These are phyloP conservation scores for Plasmodium blacklocki DNA, from an alignment of 169 alveolate species.

Conservation along the genomic window DNA sequence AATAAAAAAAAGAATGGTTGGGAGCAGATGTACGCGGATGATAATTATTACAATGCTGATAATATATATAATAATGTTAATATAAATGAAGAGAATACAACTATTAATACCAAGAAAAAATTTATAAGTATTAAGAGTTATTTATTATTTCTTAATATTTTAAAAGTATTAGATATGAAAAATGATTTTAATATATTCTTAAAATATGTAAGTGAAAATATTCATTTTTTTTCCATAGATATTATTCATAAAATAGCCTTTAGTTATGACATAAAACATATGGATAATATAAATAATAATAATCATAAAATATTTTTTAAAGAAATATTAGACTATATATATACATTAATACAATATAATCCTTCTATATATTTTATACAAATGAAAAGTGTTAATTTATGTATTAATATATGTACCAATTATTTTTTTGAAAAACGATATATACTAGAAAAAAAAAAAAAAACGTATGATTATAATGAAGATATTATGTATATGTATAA, in stretches of 20 bases:
- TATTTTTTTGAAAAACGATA: conserved; percentile 53
- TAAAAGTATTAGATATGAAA: conserved; percentile 36
- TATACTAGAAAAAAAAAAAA: conserved; percentile 7
- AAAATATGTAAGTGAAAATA: conserved; percentile 43
- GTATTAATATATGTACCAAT: conserved; percentile 54
- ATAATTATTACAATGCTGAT: too few species aligned
- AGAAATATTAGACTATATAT: conserved; percentile 45
- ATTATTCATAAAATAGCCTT: conserved; percentile 53
- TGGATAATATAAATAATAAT: background rate
- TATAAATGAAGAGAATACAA: too few species aligned
- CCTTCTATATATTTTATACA: conserved; percentile 39
- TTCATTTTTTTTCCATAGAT: conserved; percentile 52
- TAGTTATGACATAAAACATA: conserved; percentile 12
- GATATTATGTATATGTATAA: conserved; percentile 47
- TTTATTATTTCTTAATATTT: conserved; percentile 31
- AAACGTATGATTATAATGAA: conserved; percentile 28
- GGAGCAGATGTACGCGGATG: too few species aligned
- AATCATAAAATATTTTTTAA: conserved; percentile 46
- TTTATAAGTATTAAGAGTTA: conserved; percentile 37
- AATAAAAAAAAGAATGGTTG: too few species aligned
- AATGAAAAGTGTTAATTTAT: conserved; percentile 41
- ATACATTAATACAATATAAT: conserved; percentile 42
- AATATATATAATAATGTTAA: too few species aligned
- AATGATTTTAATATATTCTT: conserved; percentile 24
- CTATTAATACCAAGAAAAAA: background rate